Base-by-base conservation (phyloP, 2,329 filamentous ascomycete species). In the Aspergillus nomiae region DNA sequence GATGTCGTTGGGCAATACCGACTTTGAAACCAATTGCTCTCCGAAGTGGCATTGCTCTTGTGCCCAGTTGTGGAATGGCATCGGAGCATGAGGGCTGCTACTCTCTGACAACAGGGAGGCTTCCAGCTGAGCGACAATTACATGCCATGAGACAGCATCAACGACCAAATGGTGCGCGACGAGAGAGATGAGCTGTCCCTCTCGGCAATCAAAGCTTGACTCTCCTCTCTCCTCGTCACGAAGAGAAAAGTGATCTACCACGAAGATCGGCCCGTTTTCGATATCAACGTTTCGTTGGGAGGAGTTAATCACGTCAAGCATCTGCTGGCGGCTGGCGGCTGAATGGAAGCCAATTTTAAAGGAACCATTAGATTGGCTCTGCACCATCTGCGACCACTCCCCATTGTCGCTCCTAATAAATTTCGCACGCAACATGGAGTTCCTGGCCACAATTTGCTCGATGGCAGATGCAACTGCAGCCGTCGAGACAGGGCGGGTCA, bases 31-130 rank as follows among this genome's bases (percentile, higher is more conserved):
- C 26, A 56, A 26, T 10, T 26, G 10, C 21, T 46, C 51, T 32
- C 26, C 26, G n/a, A 46, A 59, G 16, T 65, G 63, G 5, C 12
- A 21, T 34, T 70, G 64, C 36, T 69, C 28, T 2, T 54, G 56
- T 21, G 59, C 65, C 69, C 69, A 71, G n/a, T 56, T 48, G 41
- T 65, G 69, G 56, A 70, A 71, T 4, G 65, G 56, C 2, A 63
- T 54, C 0, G 67, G 62, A 6, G 53, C 11, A 14, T 59, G 28
- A 14, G 59, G 55, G 11, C 56, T 11, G 1, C 60, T 21, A 26
- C 14, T n/a, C 2, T 65, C 61, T 0, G 62, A 51, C 6, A 16
- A 30, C 12, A 60, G 36, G 2, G 45, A 12, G 3, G 32, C 24
- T 26, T 60, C 58, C 4, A 60, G 4, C 21, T 60, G 48, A 21